Base-by-base conservation (phyloP, 208 protist species). In the Leishmania aethiopica region DNA sequence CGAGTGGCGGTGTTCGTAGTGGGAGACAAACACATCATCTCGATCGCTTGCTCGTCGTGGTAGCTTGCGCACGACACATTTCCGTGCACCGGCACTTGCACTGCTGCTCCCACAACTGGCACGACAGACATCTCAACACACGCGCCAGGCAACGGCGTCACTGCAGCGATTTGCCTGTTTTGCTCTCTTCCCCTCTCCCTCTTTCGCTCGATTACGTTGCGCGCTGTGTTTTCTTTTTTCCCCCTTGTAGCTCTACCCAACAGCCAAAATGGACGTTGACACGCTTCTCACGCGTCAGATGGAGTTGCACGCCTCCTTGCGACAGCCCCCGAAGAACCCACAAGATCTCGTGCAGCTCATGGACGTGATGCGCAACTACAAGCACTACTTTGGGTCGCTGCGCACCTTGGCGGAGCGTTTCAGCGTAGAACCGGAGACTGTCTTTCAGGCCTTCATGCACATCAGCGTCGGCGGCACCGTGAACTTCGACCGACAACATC, bases 401-500 rank as follows among this genome's bases (percentile, higher is more conserved):
- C 82, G 88, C 19, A 67, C 35, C 37, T 80, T 90, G 7, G 88
- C 93, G 42, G 73, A 62, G 22, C 77, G 83, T 62, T 89, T 97
- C 32, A 28, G 69, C 35, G 84, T 79, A n/a, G 86, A 89, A 66
- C 81, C 84, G 3, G 89, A 95, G 49, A 94, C 89, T 0, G 86
- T 96, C 4, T 98, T 98, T 77, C 95, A 98, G 84, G 93, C 91
- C 49, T 92, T 97, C 59, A 96, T 98, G 91, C 88, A 94, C 77
- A 94, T 98, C 64, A 93, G 93, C 81, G 76, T 95, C 2, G 92
- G 92, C 62, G 91, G 88, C 37, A 84, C 86, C 40, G 92, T 95
- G 1, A 96, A 86, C 77, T 97, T 97, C 80, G 93, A 97, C 78
- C 84, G 82, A 32, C 96, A 97, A 78, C 86, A 93, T 53, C 88